A percentile compares a stretch with the other conserved stretches of the same genome.
Conservation (phyloP, 805 yeast species). For the Pachysolen tannophilus region DNA sequence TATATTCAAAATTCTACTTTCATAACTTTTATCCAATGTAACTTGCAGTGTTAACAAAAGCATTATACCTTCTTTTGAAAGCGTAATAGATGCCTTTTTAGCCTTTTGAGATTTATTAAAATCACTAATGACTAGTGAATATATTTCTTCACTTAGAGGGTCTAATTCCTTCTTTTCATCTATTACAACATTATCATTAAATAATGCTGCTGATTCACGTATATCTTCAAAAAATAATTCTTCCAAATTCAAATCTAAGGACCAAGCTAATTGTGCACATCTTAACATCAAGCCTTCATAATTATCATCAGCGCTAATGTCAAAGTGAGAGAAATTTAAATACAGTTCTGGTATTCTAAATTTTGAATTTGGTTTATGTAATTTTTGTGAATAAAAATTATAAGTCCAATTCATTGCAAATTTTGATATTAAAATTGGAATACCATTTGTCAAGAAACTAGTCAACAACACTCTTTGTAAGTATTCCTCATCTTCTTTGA, state of each 20-base stretch:
- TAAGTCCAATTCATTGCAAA: constrained; percentile 5
- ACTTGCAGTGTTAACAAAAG: constrained; percentile 18
- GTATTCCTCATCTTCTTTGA: constrained; percentile 46
- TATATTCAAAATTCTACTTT: constrained; percentile 10
- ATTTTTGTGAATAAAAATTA: not conserved
- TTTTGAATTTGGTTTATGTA: constrained; percentile 6
- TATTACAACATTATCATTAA: constrained; percentile 26
- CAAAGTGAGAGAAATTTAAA: constrained; percentile 8
- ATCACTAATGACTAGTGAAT: constrained; percentile 31
- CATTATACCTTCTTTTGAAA: constrained; percentile 25
- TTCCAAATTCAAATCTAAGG: constrained; percentile 61
- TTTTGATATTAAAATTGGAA: constrained; percentile 24
- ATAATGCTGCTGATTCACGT: constrained; percentile 31
- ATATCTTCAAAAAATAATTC: constrained; percentile 27
- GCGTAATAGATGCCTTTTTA: constrained; percentile 15
- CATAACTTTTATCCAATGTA: constrained; percentile 11
- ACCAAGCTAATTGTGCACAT: constrained; percentile 41
- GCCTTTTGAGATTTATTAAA: constrained; percentile 25
- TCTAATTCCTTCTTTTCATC: constrained; percentile 18
- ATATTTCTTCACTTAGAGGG: constrained; percentile 28
- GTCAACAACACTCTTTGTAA: constrained; percentile 61
- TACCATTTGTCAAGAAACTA: constrained; percentile 47
- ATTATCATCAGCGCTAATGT: constrained; percentile 3
- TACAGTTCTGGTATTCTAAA: constrained; percentile 18
- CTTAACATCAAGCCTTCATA: constrained; percentile 25